Conservation (phyloP, 768 basidiomycete species). For the Lentinus brumalis region DNA sequence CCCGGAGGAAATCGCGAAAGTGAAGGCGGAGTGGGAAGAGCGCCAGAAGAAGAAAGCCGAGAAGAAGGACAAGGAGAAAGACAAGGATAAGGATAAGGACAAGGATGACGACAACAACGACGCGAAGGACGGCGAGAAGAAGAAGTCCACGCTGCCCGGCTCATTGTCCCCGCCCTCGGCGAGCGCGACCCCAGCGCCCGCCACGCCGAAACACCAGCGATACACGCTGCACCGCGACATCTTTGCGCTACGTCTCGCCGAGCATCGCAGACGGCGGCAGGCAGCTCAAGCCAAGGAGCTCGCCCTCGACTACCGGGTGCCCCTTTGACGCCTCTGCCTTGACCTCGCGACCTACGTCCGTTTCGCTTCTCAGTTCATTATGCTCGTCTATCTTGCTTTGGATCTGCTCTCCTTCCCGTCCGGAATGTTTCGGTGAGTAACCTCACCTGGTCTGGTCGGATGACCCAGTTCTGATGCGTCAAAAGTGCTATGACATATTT, state of each 20-base stretch:
- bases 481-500: background rate
- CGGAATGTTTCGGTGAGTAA: constrained; percentile 9
- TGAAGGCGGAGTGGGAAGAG: constrained; percentile 81
- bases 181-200: constrained; percentile 32
- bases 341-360: background rate
- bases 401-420: background rate
- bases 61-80: constrained; percentile 55
- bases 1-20: constrained; percentile 74
- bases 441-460: constrained; percentile 11
- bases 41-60: constrained; percentile 64
- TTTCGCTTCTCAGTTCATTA: constrained; percentile 1
- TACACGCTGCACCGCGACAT: constrained; percentile 84
- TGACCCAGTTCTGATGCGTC: constrained; percentile 3
- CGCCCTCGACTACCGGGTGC: constrained; percentile 68
- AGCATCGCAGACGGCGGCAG: constrained; percentile 73
- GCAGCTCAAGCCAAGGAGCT: constrained; percentile 66
- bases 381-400: background rate
- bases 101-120: constrained; percentile 40
- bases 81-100: constrained; percentile 42
- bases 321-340: constrained; percentile 37
- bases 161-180: constrained; percentile 31
- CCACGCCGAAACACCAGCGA: constrained; percentile 62
- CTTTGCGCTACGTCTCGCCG: constrained; percentile 76
- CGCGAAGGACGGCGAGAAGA: constrained; percentile 33
- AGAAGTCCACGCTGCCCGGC: constrained; percentile 27